These are phyloP conservation scores for Penicillium antarcticum DNA, from an alignment of 495 filamentous ascomycete species.

Conservation along the genomic window DNA sequence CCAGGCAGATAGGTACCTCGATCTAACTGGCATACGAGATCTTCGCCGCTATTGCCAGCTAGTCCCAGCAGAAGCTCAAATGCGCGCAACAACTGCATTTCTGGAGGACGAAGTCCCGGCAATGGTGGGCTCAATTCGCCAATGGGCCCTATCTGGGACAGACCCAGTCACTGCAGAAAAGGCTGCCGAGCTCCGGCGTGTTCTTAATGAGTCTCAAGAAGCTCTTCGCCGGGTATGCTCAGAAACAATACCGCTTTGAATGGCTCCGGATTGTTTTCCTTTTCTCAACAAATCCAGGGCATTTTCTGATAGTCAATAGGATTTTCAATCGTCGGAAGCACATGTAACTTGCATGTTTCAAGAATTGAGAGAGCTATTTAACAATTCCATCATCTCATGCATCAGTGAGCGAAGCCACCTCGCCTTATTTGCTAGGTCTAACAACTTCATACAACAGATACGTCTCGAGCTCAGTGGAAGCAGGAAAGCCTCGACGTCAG, in stretches of 20 bases:
- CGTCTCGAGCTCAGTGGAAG: conserved; percentile 2
- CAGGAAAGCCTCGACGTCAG: conserved; percentile 8
- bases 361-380: no score
- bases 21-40: conserved; percentile 26
- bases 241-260: not conserved
- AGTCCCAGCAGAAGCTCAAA: conserved; percentile 25
- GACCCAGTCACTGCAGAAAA: conserved; percentile 7
- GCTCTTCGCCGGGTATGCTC: conserved; percentile 12
- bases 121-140: conserved; percentile 17
- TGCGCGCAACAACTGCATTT: conserved; percentile 17
- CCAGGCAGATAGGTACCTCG: conserved; percentile 14
- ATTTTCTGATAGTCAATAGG: not conserved
- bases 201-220: conserved; percentile 3
- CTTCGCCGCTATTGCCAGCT: conserved; percentile 30
- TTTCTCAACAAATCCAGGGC: not conserved
- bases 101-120: conserved; percentile 20
- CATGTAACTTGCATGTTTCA: no score
- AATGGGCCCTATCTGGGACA: conserved; percentile 20
- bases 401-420: no score
- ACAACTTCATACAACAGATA: conserved; percentile 1
- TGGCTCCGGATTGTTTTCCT: not conserved
- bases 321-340: not conserved
- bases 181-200: conserved; percentile 8
- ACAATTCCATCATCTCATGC: no score
- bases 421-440: no score